Evolutionary conservation across 2,329 filamentous ascomycete species (phyloP).

Genomic region (Fusarium nanum): DNA sequence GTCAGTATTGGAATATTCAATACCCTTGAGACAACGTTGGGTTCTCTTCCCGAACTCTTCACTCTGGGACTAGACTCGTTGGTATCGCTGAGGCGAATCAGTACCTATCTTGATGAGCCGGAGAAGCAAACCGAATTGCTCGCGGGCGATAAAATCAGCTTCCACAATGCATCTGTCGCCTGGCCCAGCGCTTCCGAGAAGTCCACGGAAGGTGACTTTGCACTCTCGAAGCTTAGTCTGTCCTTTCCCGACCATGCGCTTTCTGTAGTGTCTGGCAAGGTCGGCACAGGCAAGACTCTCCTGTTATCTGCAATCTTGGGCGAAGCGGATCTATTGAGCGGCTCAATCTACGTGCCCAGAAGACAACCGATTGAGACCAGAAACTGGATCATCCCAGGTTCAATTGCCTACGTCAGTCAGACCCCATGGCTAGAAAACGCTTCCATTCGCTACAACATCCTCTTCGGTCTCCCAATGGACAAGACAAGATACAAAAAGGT

Average conservation of each 20-base stretch:
- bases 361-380: conserved; percentile 62
- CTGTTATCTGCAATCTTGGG: conserved; percentile 78
- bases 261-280: conserved; percentile 79
- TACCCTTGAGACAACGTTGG: conserved; percentile 75
- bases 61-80: conserved; percentile 77
- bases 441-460: conserved; percentile 78
- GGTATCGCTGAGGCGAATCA: conserved; percentile 76
- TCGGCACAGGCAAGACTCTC: conserved; percentile 80
- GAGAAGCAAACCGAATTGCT: conserved; percentile 68
- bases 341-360: conserved; percentile 66
- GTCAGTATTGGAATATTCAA: conserved; percentile 81
- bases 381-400: conserved; percentile 75
- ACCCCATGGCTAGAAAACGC: conserved; percentile 88
- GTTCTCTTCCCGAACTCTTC: conserved; percentile 76
- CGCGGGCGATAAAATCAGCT: conserved; percentile 69
- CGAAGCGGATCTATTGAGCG: conserved; percentile 75
- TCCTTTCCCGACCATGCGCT: conserved; percentile 76
- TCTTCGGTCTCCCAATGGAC: conserved; percentile 78
- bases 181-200: conserved; percentile 75
- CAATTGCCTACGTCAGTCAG: conserved; percentile 79
- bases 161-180: conserved; percentile 72
- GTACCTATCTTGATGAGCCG: conserved; percentile 73
- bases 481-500: conserved; percentile 75
- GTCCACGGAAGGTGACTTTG: conserved; percentile 70
- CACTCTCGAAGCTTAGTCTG: conserved; percentile 71